Percentiles rank a stretch among this genome's conserved stretches.
These are phyloP conservation scores for Coniferiporia weirii DNA, from an alignment of 1,284 basidiomycete genomes.

Conservation along the genomic window DNA sequence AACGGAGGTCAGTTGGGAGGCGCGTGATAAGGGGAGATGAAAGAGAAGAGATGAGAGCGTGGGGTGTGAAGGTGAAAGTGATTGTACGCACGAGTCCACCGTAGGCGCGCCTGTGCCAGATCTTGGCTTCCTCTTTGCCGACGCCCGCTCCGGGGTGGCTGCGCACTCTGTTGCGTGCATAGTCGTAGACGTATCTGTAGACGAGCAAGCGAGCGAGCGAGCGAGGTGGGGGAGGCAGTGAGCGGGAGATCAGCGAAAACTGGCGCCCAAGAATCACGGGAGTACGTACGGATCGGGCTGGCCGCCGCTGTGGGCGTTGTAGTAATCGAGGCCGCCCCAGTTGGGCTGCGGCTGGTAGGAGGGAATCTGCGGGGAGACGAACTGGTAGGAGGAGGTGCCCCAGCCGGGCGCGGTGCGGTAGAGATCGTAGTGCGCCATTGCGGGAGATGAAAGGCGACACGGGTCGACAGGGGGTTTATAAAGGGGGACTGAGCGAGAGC, in stretches of 20 bases:
- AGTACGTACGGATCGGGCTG: constrained; percentile 50
- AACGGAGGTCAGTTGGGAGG: too few relatives aligned
- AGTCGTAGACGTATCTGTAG: constrained; percentile 52
- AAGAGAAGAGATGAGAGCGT: too few relatives aligned
- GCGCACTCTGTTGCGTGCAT: constrained; percentile 48
- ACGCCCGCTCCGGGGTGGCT: constrained; percentile 39
- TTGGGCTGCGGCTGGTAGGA: constrained; percentile 53
- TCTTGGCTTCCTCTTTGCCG: constrained; percentile 48
- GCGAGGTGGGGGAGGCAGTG: constrained; percentile 14
- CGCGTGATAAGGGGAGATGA: background rate
- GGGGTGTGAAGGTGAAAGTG: constrained; percentile 4
- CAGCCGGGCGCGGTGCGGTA: constrained; percentile 44
- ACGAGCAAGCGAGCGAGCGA: too few relatives aligned
- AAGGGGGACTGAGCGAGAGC: background rate
- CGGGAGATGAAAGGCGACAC: constrained; percentile 18
- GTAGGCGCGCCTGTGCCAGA: constrained; percentile 57
- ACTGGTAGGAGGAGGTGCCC: constrained; percentile 52
- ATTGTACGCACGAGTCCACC: constrained; percentile 43
- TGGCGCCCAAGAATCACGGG: background rate
- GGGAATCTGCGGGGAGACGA: constrained; percentile 48
- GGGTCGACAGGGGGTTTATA: constrained; percentile 1
- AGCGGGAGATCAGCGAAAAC: constrained; percentile 12
- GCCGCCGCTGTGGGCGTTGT: constrained; percentile 50
- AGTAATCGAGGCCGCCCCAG: constrained; percentile 58
- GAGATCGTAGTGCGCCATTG: constrained; percentile 33